phyloP scores from a whole-genome alignment of 2,329 filamentous ascomycete species.

The Dothistroma septosporum region DNA sequence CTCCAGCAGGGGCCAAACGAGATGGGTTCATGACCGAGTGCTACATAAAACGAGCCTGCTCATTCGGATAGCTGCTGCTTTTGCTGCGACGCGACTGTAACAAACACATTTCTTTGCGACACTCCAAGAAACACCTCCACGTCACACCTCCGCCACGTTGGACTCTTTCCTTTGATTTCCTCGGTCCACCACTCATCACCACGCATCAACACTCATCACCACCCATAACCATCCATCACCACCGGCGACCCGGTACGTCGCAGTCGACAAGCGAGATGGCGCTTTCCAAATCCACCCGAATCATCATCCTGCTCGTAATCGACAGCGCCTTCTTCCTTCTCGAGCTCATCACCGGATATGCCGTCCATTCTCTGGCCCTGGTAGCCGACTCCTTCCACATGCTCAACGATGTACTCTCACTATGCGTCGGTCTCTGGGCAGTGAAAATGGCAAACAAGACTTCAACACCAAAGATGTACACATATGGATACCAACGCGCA shows the following conservation, averaged over 20 bases:
- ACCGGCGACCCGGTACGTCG: background rate
- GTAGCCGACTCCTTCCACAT: slow-evolving; percentile 98
- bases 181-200: background rate
- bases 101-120: background rate
- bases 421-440: slow-evolving; percentile 90
- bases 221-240: background rate
- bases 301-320: slow-evolving; percentile 87
- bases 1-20: background rate
- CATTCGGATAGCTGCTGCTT: too few relatives aligned
- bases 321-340: slow-evolving; percentile 86
- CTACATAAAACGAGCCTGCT: too few relatives aligned
- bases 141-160: background rate
- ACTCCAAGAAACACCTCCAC: background rate
- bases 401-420: slow-evolving; percentile 96
- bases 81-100: background rate
- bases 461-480: slow-evolving; percentile 73
- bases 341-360: slow-evolving; percentile 79
- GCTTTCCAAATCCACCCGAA: slow-evolving; percentile 88
- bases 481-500: slow-evolving; percentile 95
- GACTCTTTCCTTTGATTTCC: background rate
- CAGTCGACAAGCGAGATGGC: slow-evolving; percentile 55
- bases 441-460: slow-evolving; percentile 78
- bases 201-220: background rate
- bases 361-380: slow-evolving; percentile 84
- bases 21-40: background rate